Evolutionary conservation across 352 stramenopile species (phyloP).

Genomic region (Halophytophthora polymorphica): DNA sequence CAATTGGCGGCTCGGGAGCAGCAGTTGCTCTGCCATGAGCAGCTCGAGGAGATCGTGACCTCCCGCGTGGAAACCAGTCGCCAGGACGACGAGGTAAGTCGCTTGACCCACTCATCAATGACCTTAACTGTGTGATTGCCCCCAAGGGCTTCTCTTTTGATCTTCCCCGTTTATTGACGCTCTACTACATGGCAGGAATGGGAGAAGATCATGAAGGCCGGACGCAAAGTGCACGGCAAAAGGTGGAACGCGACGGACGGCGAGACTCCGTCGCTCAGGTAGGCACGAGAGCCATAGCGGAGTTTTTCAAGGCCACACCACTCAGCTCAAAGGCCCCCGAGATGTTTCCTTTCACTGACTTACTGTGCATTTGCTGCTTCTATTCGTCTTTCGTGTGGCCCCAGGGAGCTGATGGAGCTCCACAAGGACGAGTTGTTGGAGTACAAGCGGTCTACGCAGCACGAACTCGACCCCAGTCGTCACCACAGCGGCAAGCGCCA

Average conservation of each 20-base stretch:
- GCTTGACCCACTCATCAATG: background rate
- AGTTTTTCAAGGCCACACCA: no score
- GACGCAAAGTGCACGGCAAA: slow-evolving; percentile 57
- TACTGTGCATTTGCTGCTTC: background rate
- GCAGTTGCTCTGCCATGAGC: slow-evolving; percentile 57
- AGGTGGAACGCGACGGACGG: slow-evolving; percentile 42
- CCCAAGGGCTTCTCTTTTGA: background rate
- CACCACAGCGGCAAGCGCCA: background rate
- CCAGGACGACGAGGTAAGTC: slow-evolving; percentile 39
- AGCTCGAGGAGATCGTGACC: slow-evolving; percentile 67
- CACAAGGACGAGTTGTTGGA: slow-evolving; percentile 74
- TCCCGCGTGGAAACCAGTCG: slow-evolving; percentile 45
- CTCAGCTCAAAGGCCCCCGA: background rate
- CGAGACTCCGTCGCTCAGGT: slow-evolving; percentile 44
- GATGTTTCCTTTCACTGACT: background rate
- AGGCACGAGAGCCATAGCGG: background rate
- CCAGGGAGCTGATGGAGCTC: slow-evolving; percentile 61
- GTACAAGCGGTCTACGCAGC: slow-evolving; percentile 36
- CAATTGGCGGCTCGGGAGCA: slow-evolving; percentile 50
- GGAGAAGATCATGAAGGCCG: slow-evolving; percentile 60
- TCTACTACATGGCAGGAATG: slow-evolving; percentile 43
- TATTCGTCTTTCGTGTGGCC: background rate
- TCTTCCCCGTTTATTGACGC: background rate
- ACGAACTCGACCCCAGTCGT: slow-evolving; percentile 11
- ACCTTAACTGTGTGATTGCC: background rate